phyloP scores from a whole-genome alignment of 192 early-diverging fungal genomes.

The Backusella liffmaniae region DNA sequence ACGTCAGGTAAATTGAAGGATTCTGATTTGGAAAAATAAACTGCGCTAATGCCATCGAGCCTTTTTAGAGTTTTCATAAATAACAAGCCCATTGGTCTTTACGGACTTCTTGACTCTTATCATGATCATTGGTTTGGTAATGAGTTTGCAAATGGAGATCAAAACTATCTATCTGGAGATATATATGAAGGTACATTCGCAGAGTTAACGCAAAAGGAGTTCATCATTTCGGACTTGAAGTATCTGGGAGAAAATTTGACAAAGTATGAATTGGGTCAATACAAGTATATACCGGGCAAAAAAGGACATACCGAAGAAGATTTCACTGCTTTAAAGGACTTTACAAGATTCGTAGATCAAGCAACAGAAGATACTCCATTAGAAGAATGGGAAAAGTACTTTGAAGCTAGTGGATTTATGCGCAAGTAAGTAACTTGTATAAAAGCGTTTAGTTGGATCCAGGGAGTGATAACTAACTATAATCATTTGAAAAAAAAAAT shows the following conservation, averaged over 20 bases:
- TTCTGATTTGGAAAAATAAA: not conserved
- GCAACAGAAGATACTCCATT: not conserved
- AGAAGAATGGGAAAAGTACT: conserved; percentile 3
- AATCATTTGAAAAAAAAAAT: not conserved
- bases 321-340: not conserved
- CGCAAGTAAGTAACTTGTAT: not conserved
- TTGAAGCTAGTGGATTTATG: conserved; percentile 9
- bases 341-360: conserved; percentile 8
- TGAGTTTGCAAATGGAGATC: conserved; percentile 8
- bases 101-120: not conserved
- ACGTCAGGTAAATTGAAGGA: not conserved
- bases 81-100: conserved; percentile 8
- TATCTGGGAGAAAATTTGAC: not conserved
- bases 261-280: conserved; percentile 4
- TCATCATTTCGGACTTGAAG: conserved; percentile 1
- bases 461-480: not conserved
- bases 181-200: conserved; percentile 10
- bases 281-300: not conserved
- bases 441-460: not conserved
- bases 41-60: not conserved
- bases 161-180: not conserved
- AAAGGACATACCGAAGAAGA: not conserved
- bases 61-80: conserved; percentile 18
- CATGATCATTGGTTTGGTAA: not conserved
- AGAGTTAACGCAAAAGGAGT: too few relatives aligned